A percentile compares a stretch with the other conserved stretches of the same genome.
phyloP scores from a whole-genome alignment of 257 asterid species.

The Capsicum baccatum region DNA sequence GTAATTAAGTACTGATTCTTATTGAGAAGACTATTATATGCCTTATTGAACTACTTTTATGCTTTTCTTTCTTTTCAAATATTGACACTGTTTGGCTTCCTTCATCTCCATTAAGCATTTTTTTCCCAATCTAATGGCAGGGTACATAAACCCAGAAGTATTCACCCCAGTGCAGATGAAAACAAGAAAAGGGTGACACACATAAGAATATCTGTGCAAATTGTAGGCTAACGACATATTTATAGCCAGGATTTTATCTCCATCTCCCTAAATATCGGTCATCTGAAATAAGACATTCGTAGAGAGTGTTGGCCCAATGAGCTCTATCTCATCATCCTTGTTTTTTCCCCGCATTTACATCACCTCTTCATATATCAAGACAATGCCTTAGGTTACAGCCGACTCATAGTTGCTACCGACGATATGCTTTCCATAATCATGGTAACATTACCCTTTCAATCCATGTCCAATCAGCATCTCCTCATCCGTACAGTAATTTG shows the following conservation, averaged over 20 bases:
- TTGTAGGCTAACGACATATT: background rate
- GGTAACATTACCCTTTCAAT: constrained; percentile 31
- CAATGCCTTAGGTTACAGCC: constrained; percentile 27
- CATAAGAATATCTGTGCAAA: background rate
- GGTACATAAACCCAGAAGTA: background rate
- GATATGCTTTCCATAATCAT: constrained; percentile 22
- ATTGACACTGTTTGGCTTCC: background rate
- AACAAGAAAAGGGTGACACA: background rate
- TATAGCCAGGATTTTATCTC: background rate
- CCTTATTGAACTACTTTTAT: background rate
- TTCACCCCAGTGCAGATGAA: background rate
- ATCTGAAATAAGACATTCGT: background rate
- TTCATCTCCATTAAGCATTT: background rate
- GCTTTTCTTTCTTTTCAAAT: background rate
- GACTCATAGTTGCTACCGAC: constrained; percentile 27
- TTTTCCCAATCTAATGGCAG: background rate
- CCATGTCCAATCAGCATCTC: constrained; percentile 35
- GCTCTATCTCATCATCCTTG: constrained; percentile 43
- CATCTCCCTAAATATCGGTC: background rate
- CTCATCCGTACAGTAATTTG: constrained; percentile 31
- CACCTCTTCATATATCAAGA: constrained; percentile 34
- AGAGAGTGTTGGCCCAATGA: constrained; percentile 34
- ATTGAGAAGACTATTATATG: background rate
- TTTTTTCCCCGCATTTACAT: constrained; percentile 40
- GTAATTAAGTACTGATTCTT: background rate